phyloP scores from a whole-genome alignment of 176 grass and related monocot species.

The Avena sativa region DNA sequence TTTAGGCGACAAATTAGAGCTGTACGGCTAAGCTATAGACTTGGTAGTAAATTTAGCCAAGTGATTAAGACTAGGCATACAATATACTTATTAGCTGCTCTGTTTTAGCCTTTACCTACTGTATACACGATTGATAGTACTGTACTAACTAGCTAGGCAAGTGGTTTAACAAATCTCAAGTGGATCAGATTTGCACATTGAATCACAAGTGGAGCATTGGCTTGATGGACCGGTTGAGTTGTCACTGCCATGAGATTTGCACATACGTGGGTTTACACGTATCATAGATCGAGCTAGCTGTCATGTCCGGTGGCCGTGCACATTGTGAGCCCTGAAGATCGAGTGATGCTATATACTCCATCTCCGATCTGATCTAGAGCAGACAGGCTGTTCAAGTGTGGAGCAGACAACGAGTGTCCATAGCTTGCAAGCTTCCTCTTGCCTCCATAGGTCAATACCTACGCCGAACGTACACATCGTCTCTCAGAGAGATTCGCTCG shows the following conservation, averaged over 20 bases:
- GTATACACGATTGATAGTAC: too few species aligned
- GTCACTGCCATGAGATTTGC: conserved; percentile 37
- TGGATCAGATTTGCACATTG: neutral
- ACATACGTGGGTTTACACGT: neutral
- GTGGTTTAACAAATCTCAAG: neutral
- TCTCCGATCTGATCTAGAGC: conserved; percentile 32
- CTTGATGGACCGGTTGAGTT: conserved; percentile 31
- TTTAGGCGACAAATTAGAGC: neutral
- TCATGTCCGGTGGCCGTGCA: conserved; percentile 26
- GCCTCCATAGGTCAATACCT: conserved; percentile 31
- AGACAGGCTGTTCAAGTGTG: conserved; percentile 50
- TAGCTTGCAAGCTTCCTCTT: conserved; percentile 13
- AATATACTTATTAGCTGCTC: neutral
- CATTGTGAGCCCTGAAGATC: conserved; percentile 14
- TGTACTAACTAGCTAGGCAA: neutral
- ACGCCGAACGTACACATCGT: neutral
- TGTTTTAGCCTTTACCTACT: neutral
- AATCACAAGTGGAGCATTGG: neutral
- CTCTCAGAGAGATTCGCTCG: too few species aligned
- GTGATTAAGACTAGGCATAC: neutral
- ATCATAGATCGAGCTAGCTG: neutral
- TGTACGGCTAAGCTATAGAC: neutral
- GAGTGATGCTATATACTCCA: conserved; percentile 40
- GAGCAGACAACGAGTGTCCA: conserved; percentile 6
- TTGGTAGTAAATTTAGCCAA: neutral